Evolutionary conservation across 2,329 filamentous ascomycete genomes (phyloP).

Genomic region (Biscogniauxia marginata): DNA sequence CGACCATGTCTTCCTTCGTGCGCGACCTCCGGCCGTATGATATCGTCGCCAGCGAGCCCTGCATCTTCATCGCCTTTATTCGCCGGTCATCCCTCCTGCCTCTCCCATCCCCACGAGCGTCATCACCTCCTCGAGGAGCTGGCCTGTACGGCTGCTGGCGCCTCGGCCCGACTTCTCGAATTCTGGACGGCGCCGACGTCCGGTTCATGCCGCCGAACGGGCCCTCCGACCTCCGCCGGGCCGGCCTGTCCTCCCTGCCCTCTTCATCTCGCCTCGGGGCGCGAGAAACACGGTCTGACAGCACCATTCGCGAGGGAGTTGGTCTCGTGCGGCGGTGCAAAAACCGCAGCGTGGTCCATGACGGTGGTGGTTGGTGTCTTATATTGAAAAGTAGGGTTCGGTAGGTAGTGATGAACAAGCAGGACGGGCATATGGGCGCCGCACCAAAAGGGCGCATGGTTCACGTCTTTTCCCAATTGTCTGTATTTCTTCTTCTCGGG

Average conservation of each 20-base stretch:
- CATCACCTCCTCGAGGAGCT: slow-evolving; percentile 9
- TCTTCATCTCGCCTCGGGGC: slow-evolving; percentile 32
- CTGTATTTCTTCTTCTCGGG: too few relatives aligned
- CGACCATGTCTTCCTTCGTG: slow-evolving; percentile 43
- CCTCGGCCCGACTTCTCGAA: slow-evolving; percentile 26
- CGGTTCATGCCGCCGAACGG: slow-evolving; percentile 59
- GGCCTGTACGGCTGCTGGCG: neutral
- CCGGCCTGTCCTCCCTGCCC: slow-evolving; percentile 35
- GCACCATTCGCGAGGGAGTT: slow-evolving; percentile 55
- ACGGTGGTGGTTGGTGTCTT: slow-evolving; percentile 5
- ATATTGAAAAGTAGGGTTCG: slow-evolving; percentile 12
- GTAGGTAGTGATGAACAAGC: slow-evolving; percentile 22
- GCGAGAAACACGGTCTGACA: slow-evolving; percentile 53
- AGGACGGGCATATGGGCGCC: slow-evolving; percentile 30
- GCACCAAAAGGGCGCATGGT: slow-evolving; percentile 24
- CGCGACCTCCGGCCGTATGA: slow-evolving; percentile 65
- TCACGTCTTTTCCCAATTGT: neutral
- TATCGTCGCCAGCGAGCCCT: slow-evolving; percentile 71
- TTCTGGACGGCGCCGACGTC: slow-evolving; percentile 43
- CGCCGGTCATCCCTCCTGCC: slow-evolving; percentile 47
- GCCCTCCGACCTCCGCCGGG: slow-evolving; percentile 41
- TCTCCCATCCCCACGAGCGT: slow-evolving; percentile 8
- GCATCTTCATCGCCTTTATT: slow-evolving; percentile 92
- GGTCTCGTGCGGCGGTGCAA: slow-evolving; percentile 19
- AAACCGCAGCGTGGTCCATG: slow-evolving; percentile 25